Conservation (phyloP, 2,329 filamentous ascomycete species). For the Talaromyces albobiverticillius region DNA sequence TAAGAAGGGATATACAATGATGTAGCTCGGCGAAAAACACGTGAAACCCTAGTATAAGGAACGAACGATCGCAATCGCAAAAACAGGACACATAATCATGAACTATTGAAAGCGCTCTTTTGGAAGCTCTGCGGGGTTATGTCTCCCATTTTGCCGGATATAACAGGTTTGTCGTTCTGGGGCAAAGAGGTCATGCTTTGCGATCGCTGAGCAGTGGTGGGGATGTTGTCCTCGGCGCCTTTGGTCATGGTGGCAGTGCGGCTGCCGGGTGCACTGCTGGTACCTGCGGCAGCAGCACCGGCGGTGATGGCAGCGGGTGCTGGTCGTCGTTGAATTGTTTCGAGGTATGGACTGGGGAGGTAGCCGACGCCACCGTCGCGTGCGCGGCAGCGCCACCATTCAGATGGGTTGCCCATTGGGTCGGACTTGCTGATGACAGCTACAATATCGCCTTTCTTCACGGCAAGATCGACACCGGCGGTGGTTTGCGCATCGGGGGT, state of each 20-base stretch:
- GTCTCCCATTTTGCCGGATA: constrained; percentile 61
- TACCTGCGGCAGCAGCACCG: too few relatives aligned
- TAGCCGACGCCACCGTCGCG: constrained; percentile 89
- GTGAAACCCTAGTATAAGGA: too few relatives aligned
- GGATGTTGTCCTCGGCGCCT: constrained; percentile 14
- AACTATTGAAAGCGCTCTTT: constrained; percentile 59
- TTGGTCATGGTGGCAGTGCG: constrained; percentile 42
- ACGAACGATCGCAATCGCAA: too few relatives aligned
- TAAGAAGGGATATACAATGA: too few relatives aligned
- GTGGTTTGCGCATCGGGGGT: constrained; percentile 66
- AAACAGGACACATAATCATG: constrained; percentile 1
- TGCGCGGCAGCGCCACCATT: constrained; percentile 96
- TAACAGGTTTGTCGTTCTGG: constrained; percentile 42
- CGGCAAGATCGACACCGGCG: constrained; percentile 79
- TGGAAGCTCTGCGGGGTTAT: constrained; percentile 68
- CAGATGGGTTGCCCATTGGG: constrained; percentile 83
- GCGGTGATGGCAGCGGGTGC: constrained; percentile 44
- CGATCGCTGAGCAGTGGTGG: constrained; percentile 18
- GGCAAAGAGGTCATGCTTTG: constrained; percentile 31
- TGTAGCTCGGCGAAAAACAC: too few relatives aligned
- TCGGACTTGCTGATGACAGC: constrained; percentile 91
- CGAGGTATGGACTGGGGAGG: constrained; percentile 84
- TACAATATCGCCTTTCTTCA: constrained; percentile 92
- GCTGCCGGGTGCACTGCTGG: constrained; percentile 19
- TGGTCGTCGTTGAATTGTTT: constrained; percentile 62